Conservation (phyloP, 306 rosid genomes). For the Quercus cerris region DNA sequence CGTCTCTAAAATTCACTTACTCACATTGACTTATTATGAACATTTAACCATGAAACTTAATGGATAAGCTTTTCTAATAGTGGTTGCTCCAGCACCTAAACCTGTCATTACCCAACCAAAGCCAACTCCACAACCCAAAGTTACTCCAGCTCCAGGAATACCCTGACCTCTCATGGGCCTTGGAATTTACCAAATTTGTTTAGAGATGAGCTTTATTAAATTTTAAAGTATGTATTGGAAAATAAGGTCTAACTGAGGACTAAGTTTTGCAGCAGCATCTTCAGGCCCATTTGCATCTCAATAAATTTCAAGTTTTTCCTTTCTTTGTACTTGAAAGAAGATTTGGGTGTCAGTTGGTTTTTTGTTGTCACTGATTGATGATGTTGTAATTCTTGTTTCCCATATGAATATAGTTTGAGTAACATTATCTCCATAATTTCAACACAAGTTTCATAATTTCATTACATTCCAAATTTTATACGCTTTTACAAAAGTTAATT, state of each 20-base stretch:
- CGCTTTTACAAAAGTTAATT: no score
- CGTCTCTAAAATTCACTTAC: not conserved
- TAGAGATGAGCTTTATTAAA: no score
- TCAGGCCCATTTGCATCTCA: slow-evolving; percentile 52
- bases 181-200: no score
- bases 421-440: slow-evolving; percentile 3
- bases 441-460: no score
- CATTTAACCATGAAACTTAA: not conserved
- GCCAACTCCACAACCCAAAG: slow-evolving; percentile 40
- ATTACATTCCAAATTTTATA: no score
- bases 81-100: slow-evolving; percentile 45
- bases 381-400: slow-evolving; percentile 47
- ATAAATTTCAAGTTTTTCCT: slow-evolving; percentile 30
- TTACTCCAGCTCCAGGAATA: slow-evolving; percentile 67
- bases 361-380: slow-evolving; percentile 15
- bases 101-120: slow-evolving; percentile 30
- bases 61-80: slow-evolving; percentile 30
- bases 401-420: slow-evolving; percentile 41
- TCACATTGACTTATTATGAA: no score
- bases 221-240: no score
- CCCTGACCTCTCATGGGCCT: no score
- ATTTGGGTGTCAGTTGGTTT: slow-evolving; percentile 22
- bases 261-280: slow-evolving; percentile 50
- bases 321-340: slow-evolving; percentile 36
- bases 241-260: slow-evolving; percentile 13